Base-by-base conservation (phyloP, 192 early-diverging fungal species). In the Linnemannia zychae region DNA sequence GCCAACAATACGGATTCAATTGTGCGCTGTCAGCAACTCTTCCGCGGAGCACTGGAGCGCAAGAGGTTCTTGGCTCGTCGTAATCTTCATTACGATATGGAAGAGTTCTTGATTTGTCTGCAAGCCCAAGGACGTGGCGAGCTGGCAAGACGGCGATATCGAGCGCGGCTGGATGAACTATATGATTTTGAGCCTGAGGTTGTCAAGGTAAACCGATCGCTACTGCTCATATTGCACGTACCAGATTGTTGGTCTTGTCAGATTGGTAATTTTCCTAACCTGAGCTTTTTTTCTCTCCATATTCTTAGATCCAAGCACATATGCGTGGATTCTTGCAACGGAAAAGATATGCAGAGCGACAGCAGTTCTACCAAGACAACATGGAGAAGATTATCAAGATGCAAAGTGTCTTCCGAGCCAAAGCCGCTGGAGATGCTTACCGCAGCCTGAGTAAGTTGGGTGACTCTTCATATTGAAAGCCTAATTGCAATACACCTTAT, bases 311-410 rank as follows among this genome's bases (percentile, higher is more conserved):
- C 17, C 94, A 98, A 94, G 94, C 96, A 2, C 84, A 89, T 65
- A 77, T 89, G 47, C 90, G 93, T 33, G 95, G 93, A 0, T 91
- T 90, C 34, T 88, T 95, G 20, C 92, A 92, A 50, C 91, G 95
- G 33, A 87, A 87, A 72, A 90, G 88, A 28, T 91, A 93, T 75
- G 78, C 92, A 28, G 89, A 93, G 20, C 90, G 88, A 22, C 86
- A 90, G 18, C 84, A 91, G 13, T 92, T 93, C 72, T 92, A 92
- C 74, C 73, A 89, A 34, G 87, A 89, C 70, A 95, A 98, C 71
- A 86, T 91, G 48, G 90, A 93, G 33, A 93, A 92, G 47, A 92
- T 98, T 75, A 90, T 95, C 75, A 97, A 97, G 89, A 92, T 95
- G 67, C 95, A 97, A 78, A 86, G 92, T 20, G 63, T 90, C 34